Conservation (phyloP, 106 monocot genomes). For the Vanilla planifolia region DNA sequence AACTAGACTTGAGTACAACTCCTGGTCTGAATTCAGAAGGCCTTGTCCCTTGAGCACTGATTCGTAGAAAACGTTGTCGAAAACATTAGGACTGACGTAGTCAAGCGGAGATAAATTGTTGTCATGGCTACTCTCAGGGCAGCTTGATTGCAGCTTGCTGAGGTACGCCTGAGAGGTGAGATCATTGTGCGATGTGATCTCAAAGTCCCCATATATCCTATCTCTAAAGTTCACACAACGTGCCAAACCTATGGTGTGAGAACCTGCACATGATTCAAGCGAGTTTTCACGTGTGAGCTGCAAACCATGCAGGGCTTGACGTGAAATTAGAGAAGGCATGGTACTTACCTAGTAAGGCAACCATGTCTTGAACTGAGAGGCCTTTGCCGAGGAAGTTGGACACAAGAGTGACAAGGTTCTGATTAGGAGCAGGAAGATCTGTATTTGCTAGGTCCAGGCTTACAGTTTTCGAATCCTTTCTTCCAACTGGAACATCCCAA, state of each 20-base stretch:
- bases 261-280: conserved; percentile 23
- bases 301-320: too few relatives aligned
- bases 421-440: conserved; percentile 47
- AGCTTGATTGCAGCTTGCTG: conserved; percentile 31
- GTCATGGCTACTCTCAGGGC: conserved; percentile 42
- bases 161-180: conserved; percentile 30
- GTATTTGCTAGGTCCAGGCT: conserved; percentile 56
- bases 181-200: conserved; percentile 15
- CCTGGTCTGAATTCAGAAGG: conserved; percentile 88
- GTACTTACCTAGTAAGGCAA: conserved; percentile 78
- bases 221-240: conserved; percentile 59
- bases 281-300: too few relatives aligned
- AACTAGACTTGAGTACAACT: conserved; percentile 53
- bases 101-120: conserved; percentile 56
- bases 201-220: conserved; percentile 61
- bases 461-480: conserved; percentile 63
- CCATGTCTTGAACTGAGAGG: conserved; percentile 64
- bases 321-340: too few relatives aligned
- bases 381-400: conserved; percentile 69
- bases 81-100: conserved; percentile 42
- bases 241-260: conserved; percentile 80
- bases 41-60: conserved; percentile 49
- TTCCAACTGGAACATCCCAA: conserved; percentile 80
- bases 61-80: conserved; percentile 68
- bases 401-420: conserved; percentile 52